Base-by-base conservation (phyloP, 2,329 filamentous ascomycete species). In the Epichloe hybrida region DNA sequence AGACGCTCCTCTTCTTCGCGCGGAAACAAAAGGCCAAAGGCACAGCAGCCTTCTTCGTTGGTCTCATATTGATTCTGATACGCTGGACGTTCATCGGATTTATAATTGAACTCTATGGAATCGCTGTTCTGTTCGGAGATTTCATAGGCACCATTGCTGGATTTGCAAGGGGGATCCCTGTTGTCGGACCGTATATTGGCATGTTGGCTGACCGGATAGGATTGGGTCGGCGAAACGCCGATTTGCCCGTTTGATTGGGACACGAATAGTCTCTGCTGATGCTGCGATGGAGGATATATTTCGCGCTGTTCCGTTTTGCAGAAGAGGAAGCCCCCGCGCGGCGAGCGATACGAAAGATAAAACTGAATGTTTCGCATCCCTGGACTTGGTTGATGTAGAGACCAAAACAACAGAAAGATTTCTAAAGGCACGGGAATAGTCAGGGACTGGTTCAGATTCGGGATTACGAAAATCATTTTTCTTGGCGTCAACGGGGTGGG, bases 51-150 rank as follows among this genome's bases (percentile, higher is more conserved):
- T 98, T 98, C 71, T 83, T 86, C 60, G 72, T 74, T 3, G 93
- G 93, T 13, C 84, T 98, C 39, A 62, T 82, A 9, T 77, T 98
- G 17, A 98, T 98, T 59, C 73, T 98, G 39, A 67, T 95, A 62
- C 80, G 86, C 54, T 98, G 93, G 90, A 86, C 93, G 0, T 76
- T 98, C 50, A 79, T 93, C 55, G 93, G 93, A 31, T 98, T 98
- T 70, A 62, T 85, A 52, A 79, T 97, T 59, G 93, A 98, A 69
- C 69, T 91, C 3, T 97, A 97, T 69, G 93, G 93, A 34, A 91
- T 98, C 57, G 78, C 94, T 58, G 79, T 96, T 48, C 72, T 98
- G 37, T 98, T 98, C 70, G 93, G 93, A 37, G 93, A 98, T 68
- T 97, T 97, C 70, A 77, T 97, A 53, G 87, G 89, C 46, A 97